A percentile compares a stretch with the other conserved stretches of the same genome.
Conservation (phyloP, 1,284 basidiomycete genomes). For the Xerocomus cyaneibrunnescens region DNA sequence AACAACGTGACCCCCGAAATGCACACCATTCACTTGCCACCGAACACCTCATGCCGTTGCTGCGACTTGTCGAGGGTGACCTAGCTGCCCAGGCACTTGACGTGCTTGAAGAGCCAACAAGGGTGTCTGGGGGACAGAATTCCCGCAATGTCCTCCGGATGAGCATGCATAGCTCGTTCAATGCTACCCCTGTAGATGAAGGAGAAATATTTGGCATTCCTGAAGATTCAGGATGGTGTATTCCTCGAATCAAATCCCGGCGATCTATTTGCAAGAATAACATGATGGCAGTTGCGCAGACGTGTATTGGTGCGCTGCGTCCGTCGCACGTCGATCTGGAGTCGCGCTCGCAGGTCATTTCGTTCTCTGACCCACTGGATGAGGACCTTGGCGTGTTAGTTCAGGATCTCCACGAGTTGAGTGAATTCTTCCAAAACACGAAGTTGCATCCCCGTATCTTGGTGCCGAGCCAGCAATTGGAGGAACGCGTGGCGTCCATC, state of each 20-base stretch:
- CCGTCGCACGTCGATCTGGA: slow-evolving; percentile 74
- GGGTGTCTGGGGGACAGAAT: slow-evolving; percentile 71
- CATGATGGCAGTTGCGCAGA: slow-evolving; percentile 82
- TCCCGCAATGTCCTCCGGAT: slow-evolving; percentile 85
- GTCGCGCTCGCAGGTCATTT: slow-evolving; percentile 46
- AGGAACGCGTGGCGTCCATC: slow-evolving; percentile 76
- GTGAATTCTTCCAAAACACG: slow-evolving; percentile 78
- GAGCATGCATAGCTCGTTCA: slow-evolving; percentile 68
- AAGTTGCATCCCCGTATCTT: slow-evolving; percentile 31
- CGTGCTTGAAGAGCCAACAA: slow-evolving; percentile 87
- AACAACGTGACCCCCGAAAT: slow-evolving; percentile 77
- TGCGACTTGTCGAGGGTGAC: slow-evolving; percentile 84
- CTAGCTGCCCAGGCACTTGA: slow-evolving; percentile 85
- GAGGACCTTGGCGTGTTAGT: slow-evolving; percentile 84
- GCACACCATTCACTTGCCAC: slow-evolving; percentile 76
- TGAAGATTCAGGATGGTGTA: slow-evolving; percentile 82
- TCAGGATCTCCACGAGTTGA: slow-evolving; percentile 83
- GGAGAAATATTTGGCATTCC: slow-evolving; percentile 81
- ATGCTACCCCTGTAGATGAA: slow-evolving; percentile 47
- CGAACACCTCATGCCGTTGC: slow-evolving; percentile 87
- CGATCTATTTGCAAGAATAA: slow-evolving; percentile 71
- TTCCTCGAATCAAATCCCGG: slow-evolving; percentile 64
- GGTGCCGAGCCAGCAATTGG: slow-evolving; percentile 57
- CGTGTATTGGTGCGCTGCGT: slow-evolving; percentile 70
- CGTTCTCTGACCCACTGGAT: slow-evolving; percentile 39